Evolutionary conservation across 73 alveolate genomes (phyloP).

Genomic region (Tetrahymena elliotti): DNA sequence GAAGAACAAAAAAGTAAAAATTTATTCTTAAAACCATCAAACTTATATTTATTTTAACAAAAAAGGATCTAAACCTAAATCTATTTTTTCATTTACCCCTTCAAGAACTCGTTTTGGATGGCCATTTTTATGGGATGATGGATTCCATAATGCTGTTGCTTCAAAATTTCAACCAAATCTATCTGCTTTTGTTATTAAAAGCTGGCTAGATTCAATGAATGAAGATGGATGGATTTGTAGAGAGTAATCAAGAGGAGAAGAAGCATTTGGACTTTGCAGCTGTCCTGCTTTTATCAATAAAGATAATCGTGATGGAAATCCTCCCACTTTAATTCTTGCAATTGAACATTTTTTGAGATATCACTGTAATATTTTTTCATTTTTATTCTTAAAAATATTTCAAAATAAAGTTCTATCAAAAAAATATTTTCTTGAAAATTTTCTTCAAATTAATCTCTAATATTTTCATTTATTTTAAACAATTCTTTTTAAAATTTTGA

Average conservation of each 20-base stretch:
- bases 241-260: slow-evolving; percentile 74
- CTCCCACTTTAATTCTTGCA: slow-evolving; percentile 71
- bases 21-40: neutral
- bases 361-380: neutral
- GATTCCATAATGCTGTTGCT: slow-evolving; percentile 65
- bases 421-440: no score
- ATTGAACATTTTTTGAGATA: slow-evolving; percentile 39
- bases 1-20: slow-evolving; percentile 9
- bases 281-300: slow-evolving; percentile 50
- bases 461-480: no score
- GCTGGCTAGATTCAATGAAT: slow-evolving; percentile 68
- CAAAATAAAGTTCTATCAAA: no score
- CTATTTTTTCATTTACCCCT: slow-evolving; percentile 68
- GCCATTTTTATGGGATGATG: slow-evolving; percentile 84
- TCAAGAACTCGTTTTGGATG: slow-evolving; percentile 62
- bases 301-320: slow-evolving; percentile 64
- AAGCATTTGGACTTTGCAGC: slow-evolving; percentile 43
- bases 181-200: slow-evolving; percentile 53
- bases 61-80: slow-evolving; percentile 19
- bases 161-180: slow-evolving; percentile 57
- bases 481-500: no score
- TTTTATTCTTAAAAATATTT: no score
- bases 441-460: no score
- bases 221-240: slow-evolving; percentile 72
- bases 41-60: neutral